Evolutionary conservation across 345 rosid genomes (phyloP).

Genomic region (Capsella bursapastoris): DNA sequence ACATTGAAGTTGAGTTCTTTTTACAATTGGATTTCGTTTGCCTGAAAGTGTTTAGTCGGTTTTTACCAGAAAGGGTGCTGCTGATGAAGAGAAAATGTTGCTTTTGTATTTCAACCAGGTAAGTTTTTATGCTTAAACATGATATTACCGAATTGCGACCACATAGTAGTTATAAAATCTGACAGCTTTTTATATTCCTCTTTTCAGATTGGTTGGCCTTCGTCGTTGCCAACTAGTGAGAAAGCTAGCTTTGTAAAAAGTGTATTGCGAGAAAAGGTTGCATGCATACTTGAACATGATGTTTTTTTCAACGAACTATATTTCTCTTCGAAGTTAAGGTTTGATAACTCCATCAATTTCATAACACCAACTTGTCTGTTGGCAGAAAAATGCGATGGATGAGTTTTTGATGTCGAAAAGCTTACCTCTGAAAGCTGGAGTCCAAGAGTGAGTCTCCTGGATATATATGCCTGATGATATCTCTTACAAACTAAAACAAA

Average conservation of each 20-base stretch:
- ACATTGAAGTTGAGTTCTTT: conserved; percentile 2
- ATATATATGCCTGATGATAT: conserved; percentile 12
- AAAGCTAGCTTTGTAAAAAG: conserved; percentile 68
- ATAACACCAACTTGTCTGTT: conserved; percentile 42
- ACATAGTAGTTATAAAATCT: not conserved
- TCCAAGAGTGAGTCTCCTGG: conserved; percentile 68
- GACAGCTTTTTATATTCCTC: not conserved
- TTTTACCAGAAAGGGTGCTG: conserved; percentile 70
- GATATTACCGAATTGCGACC: not conserved
- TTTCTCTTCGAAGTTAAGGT: conserved; percentile 4
- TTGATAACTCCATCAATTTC: conserved; percentile 14
- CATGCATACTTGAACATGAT: conserved; percentile 5
- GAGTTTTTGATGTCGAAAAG: conserved; percentile 66
- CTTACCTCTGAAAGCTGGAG: conserved; percentile 84
- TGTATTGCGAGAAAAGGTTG: conserved; percentile 78
- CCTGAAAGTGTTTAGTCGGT: conserved; percentile 26
- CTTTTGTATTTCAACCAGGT: conserved; percentile 78
- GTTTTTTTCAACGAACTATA: conserved; percentile 17
- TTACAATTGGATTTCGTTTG: not conserved
- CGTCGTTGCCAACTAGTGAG: conserved; percentile 88
- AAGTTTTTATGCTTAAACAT: conserved; percentile 28
- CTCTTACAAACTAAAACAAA: conserved; percentile 11
- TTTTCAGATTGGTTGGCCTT: conserved; percentile 95
- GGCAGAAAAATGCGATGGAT: conserved; percentile 80
- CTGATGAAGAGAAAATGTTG: conserved; percentile 93